These are phyloP conservation scores for Trebouxia sp. DNA, from an alignment of 139 green algal genomes.

Conservation along the genomic window DNA sequence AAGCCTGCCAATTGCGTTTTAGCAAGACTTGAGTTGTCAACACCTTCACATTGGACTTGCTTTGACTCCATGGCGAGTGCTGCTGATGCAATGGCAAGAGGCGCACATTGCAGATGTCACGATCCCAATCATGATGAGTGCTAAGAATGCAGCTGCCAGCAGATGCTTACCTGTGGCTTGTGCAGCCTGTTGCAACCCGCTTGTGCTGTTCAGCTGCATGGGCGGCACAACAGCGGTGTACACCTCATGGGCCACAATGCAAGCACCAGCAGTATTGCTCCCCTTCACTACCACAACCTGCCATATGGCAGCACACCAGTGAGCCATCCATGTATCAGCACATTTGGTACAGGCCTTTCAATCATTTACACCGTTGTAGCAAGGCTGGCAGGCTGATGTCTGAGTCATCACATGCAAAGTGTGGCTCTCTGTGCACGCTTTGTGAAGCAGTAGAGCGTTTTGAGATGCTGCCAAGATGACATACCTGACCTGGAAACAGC, in stretches of 20 bases:
- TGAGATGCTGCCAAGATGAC: neutral
- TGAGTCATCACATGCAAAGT: neutral
- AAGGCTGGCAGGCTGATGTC: neutral
- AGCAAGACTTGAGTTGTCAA: too few relatives aligned
- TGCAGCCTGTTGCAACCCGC: neutral
- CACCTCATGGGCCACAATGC: constrained; percentile 70
- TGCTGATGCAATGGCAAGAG: too few relatives aligned
- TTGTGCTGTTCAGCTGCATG: neutral
- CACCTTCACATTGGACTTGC: too few relatives aligned
- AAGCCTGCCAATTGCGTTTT: too few relatives aligned
- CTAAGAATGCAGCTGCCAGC: too few relatives aligned
- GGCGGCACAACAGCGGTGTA: constrained; percentile 52
- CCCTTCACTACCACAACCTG: constrained; percentile 71
- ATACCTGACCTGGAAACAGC: constrained; percentile 74
- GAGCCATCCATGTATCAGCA: neutral
- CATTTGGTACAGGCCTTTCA: too few relatives aligned
- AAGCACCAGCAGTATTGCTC: constrained; percentile 74
- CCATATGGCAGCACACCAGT: neutral
- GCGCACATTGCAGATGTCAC: neutral
- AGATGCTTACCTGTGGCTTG: constrained; percentile 8
- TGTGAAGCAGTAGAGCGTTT: neutral
- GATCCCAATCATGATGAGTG: neutral
- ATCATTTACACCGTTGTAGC: neutral
- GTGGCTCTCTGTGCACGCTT: neutral
- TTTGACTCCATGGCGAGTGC: too few relatives aligned